Conservation (phyloP, 2,329 filamentous ascomycete species). For the Fusarium sp. region DNA sequence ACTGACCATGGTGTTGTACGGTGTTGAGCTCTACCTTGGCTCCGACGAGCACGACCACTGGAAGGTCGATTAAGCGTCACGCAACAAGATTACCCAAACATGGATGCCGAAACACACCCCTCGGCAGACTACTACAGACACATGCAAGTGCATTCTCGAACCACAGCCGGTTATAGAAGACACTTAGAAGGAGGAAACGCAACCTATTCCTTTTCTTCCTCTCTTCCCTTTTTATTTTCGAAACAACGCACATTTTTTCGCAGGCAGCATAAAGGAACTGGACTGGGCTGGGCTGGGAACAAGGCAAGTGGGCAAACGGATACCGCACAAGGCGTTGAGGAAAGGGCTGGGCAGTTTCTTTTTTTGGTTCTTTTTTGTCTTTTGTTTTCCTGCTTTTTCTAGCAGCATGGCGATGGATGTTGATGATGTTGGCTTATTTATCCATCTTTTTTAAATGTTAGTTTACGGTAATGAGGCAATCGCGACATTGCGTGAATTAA, state of each 20-base stretch:
- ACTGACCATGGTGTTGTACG: slow-evolving; percentile 89
- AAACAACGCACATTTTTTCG: slow-evolving; percentile 30
- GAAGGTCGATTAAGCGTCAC: slow-evolving; percentile 81
- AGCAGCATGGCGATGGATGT: slow-evolving; percentile 51
- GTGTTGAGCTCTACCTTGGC: slow-evolving; percentile 88
- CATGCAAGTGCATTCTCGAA: slow-evolving; percentile 11
- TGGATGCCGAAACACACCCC: background rate
- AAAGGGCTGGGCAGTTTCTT: slow-evolving; percentile 41
- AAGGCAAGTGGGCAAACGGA: slow-evolving; percentile 32
- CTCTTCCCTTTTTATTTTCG: slow-evolving; percentile 5
- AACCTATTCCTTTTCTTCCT: slow-evolving; percentile 8
- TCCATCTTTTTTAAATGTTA: slow-evolving; percentile 29
- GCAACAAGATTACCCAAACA: background rate
- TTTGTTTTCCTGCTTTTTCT: background rate
- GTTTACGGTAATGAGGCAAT: slow-evolving; percentile 15
- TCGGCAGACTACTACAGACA: slow-evolving; percentile 17
- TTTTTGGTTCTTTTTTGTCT: slow-evolving; percentile 28
- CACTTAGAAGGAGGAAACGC: slow-evolving; percentile 21
- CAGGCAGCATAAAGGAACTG: slow-evolving; percentile 40
- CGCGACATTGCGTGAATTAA: slow-evolving; percentile 15
- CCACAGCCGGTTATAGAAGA: slow-evolving; percentile 1
- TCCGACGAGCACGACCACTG: slow-evolving; percentile 90
- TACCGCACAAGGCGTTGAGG: slow-evolving; percentile 49
- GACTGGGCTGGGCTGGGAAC: slow-evolving; percentile 37
- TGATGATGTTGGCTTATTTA: slow-evolving; percentile 42